Evolutionary conservation across 768 basidiomycete genomes (phyloP).

Genomic region (Pluteus cervinus): DNA sequence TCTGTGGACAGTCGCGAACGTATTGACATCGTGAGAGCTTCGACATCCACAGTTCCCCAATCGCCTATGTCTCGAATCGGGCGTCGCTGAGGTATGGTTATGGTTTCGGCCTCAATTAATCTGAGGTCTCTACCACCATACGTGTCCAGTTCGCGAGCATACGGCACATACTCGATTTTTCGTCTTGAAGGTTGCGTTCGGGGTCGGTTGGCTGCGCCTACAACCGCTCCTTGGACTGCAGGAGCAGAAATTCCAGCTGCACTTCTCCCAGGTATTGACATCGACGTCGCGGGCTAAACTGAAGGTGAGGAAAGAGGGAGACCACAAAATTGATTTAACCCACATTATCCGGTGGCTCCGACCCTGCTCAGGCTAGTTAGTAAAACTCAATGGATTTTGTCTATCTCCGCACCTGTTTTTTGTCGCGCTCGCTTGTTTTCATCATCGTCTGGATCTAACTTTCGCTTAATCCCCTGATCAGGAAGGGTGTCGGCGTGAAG

Average conservation of each 20-base stretch:
- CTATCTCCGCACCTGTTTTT: constrained; percentile 53
- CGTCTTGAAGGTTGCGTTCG: constrained; percentile 55
- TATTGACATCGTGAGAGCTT: constrained; percentile 88
- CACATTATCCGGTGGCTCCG: constrained; percentile 47
- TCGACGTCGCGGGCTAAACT: constrained; percentile 6
- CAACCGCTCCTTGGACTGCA: constrained; percentile 14
- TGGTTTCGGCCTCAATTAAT: constrained; percentile 55
- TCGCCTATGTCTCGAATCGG: constrained; percentile 71
- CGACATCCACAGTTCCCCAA: constrained; percentile 87
- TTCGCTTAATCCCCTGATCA: constrained; percentile 63
- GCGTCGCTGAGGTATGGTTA: constrained; percentile 43
- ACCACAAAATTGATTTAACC: constrained; percentile 17
- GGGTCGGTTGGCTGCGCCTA: constrained; percentile 25
- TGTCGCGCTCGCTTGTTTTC: constrained; percentile 67
- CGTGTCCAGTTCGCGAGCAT: constrained; percentile 68
- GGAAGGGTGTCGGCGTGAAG: constrained; percentile 13
- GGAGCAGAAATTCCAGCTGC: constrained; percentile 20
- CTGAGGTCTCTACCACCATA: constrained; percentile 80
- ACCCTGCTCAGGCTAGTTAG: too few species aligned
- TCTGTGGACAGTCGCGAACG: constrained; percentile 82
- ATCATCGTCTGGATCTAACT: constrained; percentile 57
- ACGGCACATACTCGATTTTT: constrained; percentile 85
- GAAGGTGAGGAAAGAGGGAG: constrained; percentile 7
- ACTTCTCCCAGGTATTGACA: constrained; percentile 23
- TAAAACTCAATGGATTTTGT: not conserved